Percentiles rank a stretch among this genome's conserved stretches.
phyloP scores from a whole-genome alignment of 148 eudicot species.

The Hydrangea macrophylla region DNA sequence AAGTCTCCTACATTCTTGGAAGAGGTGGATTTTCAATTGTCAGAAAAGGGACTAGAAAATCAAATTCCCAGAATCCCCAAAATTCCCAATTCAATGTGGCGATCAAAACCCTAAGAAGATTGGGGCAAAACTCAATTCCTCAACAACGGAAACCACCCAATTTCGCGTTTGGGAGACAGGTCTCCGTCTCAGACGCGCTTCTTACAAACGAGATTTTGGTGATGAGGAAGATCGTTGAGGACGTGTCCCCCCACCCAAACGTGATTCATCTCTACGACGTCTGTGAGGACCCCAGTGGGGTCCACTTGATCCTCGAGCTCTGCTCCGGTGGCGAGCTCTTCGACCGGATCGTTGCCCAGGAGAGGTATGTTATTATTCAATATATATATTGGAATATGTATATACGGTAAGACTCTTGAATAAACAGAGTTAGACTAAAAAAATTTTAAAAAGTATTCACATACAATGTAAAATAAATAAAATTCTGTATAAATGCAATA shows the following conservation, averaged over 20 bases:
- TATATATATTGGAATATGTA: too few species aligned
- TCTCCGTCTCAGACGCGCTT: slow-evolving; percentile 42
- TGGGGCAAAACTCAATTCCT: slow-evolving; percentile 12
- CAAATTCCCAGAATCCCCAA: not conserved
- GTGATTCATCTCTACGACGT: slow-evolving; percentile 46
- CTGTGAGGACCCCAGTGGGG: slow-evolving; percentile 31
- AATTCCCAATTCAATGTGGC: slow-evolving; percentile 25
- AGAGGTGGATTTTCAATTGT: slow-evolving; percentile 57
- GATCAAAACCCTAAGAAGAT: slow-evolving; percentile 41
- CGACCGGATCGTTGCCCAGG: slow-evolving; percentile 49
- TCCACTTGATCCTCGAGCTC: slow-evolving; percentile 48
- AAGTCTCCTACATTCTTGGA: slow-evolving; percentile 41
- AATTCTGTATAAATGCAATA: too few species aligned
- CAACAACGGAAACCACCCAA: not conserved
- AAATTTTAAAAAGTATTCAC: too few species aligned
- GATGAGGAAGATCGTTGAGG: slow-evolving; percentile 49
- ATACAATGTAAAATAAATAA: too few species aligned
- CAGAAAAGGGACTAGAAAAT: slow-evolving; percentile 30
- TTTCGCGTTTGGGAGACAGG: slow-evolving; percentile 17
- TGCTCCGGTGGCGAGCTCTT: slow-evolving; percentile 55
- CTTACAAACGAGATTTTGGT: slow-evolving; percentile 53
- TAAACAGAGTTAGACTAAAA: too few species aligned
- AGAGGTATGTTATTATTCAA: too few species aligned
- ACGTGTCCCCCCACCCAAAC: slow-evolving; percentile 49
- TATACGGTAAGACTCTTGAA: too few species aligned